These are phyloP conservation scores for Diaporthe sp. DNA, from an alignment of 2,329 filamentous ascomycete species.

Conservation along the genomic window DNA sequence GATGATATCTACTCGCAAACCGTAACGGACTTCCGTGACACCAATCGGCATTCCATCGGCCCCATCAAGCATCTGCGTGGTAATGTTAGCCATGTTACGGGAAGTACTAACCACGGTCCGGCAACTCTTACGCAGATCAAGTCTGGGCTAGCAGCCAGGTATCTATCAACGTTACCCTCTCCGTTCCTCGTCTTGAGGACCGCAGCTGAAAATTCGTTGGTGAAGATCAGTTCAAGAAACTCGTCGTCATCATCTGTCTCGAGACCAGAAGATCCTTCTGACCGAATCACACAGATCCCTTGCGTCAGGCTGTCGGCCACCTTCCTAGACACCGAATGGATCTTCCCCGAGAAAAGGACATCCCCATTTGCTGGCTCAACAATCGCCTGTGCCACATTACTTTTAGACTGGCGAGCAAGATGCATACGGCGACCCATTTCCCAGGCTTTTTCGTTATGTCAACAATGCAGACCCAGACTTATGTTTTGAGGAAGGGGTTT, in stretches of 20 bases:
- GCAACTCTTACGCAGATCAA: not conserved
- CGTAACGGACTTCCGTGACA: slow-evolving; percentile 7
- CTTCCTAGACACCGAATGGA: not conserved
- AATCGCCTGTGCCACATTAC: not conserved
- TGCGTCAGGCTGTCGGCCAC: not conserved
- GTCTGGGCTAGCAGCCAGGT: not conserved
- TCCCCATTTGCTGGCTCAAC: not conserved
- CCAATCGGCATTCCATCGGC: slow-evolving; percentile 15
- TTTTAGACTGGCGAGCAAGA: not conserved
- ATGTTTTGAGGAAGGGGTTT: fast-evolving
- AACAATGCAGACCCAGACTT: not conserved
- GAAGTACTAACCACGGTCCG: fast-evolving
- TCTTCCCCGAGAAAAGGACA: not conserved
- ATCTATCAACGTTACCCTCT: not conserved
- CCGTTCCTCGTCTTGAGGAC: not conserved
- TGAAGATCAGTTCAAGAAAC: not conserved
- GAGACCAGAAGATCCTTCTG: not conserved
- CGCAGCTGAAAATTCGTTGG: not conserved
- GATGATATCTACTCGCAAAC: not conserved
- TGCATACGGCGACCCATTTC: not conserved
- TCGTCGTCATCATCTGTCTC: not conserved
- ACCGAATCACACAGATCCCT: not conserved
- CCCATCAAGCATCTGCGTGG: not conserved
- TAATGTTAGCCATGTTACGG: not conserved
- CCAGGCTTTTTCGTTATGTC: not conserved